Percentiles rank a stretch among this genome's conserved stretches.
Evolutionary conservation across 192 early-diverging fungal species (phyloP).

Genomic region (Mortierella claussenii): DNA sequence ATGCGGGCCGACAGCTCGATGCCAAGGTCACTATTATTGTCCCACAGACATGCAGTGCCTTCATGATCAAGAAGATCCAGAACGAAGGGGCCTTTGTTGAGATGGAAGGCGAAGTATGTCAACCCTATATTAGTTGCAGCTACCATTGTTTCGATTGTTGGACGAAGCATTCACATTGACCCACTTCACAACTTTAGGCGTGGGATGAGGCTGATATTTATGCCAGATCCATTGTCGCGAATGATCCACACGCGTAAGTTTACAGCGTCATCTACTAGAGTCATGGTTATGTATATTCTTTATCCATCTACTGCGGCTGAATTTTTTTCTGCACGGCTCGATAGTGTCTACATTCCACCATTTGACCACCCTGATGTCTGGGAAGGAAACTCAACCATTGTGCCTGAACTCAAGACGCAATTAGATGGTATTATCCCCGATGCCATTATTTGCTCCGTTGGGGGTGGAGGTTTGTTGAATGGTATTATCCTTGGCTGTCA

Average conservation of each 20-base stretch:
- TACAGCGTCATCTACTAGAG: background rate
- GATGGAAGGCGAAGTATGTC: conserved; percentile 59
- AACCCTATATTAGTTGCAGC: background rate
- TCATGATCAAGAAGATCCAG: conserved; percentile 66
- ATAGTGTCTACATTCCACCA: conserved; percentile 63
- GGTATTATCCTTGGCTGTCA: conserved; percentile 74
- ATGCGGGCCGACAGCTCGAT: conserved; percentile 70
- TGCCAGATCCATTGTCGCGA: conserved; percentile 52
- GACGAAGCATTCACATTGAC: background rate
- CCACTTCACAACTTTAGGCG: conserved; percentile 15
- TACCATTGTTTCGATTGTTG: too few species aligned
- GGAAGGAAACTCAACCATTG: conserved; percentile 70
- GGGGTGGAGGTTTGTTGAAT: conserved; percentile 76
- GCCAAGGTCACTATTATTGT: conserved; percentile 67
- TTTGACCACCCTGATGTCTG: conserved; percentile 68
- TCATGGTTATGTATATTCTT: background rate
- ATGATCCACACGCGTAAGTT: conserved; percentile 58
- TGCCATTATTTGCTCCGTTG: conserved; percentile 72
- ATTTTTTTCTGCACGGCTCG: background rate
- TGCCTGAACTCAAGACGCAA: conserved; percentile 72
- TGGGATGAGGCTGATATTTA: conserved; percentile 58
- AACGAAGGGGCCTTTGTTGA: conserved; percentile 67
- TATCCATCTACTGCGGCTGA: background rate
- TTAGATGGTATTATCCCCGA: conserved; percentile 65
- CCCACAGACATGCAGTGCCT: conserved; percentile 57